Evolutionary conservation across 2,329 filamentous ascomycete genomes (phyloP).

Genomic region (Neoascochyta sp.): DNA sequence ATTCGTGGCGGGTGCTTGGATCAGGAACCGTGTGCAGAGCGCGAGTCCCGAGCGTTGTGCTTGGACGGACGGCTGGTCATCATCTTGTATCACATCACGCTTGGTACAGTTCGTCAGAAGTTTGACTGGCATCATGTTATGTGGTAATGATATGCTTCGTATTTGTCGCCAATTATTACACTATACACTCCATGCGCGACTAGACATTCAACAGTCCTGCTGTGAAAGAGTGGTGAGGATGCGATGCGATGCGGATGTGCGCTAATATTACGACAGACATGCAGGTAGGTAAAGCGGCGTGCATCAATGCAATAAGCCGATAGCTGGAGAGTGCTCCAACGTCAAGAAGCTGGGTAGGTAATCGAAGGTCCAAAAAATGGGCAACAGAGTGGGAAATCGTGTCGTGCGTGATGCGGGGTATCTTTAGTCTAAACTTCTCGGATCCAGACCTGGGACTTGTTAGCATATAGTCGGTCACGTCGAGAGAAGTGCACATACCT

Average conservation of each 20-base stretch:
- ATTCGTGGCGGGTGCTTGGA: too few relatives aligned
- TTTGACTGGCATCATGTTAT: conserved; percentile 1
- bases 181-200: too few relatives aligned
- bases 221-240: conserved; percentile 26
- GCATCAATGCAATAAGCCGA: too few relatives aligned
- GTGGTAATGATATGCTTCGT: conserved; percentile 5
- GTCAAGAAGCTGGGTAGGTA: conserved; percentile 10
- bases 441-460: conserved; percentile 45
- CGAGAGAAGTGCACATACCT: conserved; percentile 58
- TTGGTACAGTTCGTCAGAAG: too few relatives aligned
- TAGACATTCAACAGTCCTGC: conserved; percentile 38
- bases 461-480: conserved; percentile 10
- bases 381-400: conserved; percentile 11
- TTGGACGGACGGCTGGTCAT: too few relatives aligned
- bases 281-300: too few relatives aligned
- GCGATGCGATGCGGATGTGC: conserved; percentile 20
- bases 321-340: too few relatives aligned
- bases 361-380: conserved; percentile 10
- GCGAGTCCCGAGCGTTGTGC: too few relatives aligned
- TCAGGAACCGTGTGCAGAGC: too few relatives aligned
- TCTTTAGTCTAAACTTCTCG: conserved; percentile 43
- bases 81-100: too few relatives aligned
- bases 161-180: too few relatives aligned
- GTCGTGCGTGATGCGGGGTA: conserved; percentile 35
- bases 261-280: conserved; percentile 34